Percentiles rank a stretch among this genome's conserved stretches.
These are phyloP conservation scores for Ananas comosus DNA, from an alignment of 176 grass and related monocot species.

Conservation along the genomic window DNA sequence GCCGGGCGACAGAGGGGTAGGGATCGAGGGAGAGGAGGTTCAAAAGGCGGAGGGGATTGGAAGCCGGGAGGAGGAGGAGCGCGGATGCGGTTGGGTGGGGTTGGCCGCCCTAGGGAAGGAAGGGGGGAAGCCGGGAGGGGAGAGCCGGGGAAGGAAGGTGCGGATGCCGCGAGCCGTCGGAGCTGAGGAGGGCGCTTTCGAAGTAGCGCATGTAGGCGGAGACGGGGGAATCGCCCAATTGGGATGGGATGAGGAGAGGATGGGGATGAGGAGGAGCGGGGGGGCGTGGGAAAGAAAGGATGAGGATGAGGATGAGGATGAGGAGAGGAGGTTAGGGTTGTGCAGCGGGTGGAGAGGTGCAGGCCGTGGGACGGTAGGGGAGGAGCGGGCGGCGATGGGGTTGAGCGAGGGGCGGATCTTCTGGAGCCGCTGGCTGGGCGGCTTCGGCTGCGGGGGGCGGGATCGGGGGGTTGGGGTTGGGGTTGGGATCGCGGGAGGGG, in stretches of 20 bases:
- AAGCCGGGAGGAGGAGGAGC: not conserved
- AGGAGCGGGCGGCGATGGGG: slow-evolving; percentile 44
- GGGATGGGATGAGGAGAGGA: slow-evolving; percentile 12
- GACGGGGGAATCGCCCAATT: slow-evolving; percentile 54
- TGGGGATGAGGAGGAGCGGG: slow-evolving; percentile 14
- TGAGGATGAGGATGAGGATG: slow-evolving; percentile 1
- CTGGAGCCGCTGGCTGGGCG: slow-evolving; percentile 59
- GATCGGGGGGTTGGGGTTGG: slow-evolving; percentile 7
- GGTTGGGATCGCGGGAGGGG: slow-evolving; percentile 34
- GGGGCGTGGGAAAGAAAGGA: slow-evolving; percentile 28
- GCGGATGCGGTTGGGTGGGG: slow-evolving; percentile 23
- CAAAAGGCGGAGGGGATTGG: slow-evolving; percentile 49
- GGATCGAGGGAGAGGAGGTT: slow-evolving; percentile 59
- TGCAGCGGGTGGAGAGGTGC: not conserved
- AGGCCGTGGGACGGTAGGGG: not conserved
- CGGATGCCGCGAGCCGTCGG: not conserved
- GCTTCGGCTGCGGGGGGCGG: slow-evolving; percentile 35
- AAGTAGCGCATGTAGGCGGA: slow-evolving; percentile 82
- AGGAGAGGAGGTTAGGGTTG: slow-evolving; percentile 30
- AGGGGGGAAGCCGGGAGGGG: not conserved
- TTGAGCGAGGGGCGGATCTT: slow-evolving; percentile 74
- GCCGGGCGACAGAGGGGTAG: slow-evolving; percentile 61
- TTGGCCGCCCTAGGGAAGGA: not conserved
- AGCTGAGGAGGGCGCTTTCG: slow-evolving; percentile 64
- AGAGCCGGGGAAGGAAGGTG: slow-evolving; percentile 31